These are phyloP conservation scores for Hapsidospora chrysogenum DNA, from an alignment of 495 filamentous ascomycete species.

Conservation along the genomic window DNA sequence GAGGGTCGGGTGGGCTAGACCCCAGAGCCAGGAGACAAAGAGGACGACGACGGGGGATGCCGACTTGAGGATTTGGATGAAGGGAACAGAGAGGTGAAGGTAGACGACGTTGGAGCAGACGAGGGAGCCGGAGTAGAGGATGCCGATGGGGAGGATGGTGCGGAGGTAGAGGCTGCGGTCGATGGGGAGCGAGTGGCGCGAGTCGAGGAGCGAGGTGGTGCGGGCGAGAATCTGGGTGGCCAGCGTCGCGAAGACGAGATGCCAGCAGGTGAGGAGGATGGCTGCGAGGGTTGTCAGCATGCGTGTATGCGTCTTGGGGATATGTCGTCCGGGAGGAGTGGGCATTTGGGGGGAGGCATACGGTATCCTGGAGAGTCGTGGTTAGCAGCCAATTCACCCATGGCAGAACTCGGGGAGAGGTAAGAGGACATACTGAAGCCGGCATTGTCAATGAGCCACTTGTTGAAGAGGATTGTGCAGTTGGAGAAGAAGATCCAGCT, in stretches of 20 bases:
- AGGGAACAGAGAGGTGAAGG: constrained; percentile 57
- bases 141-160: constrained; percentile 57
- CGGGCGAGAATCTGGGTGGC: constrained; percentile 58
- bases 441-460: constrained; percentile 62
- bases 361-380: constrained; percentile 17
- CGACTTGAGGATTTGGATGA: constrained; percentile 77
- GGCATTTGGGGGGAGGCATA: constrained; percentile 3
- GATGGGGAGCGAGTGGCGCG: constrained; percentile 52
- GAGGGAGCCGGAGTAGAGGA: constrained; percentile 54
- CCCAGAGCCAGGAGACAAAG: constrained; percentile 45
- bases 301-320: not conserved
- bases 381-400: too few relatives aligned
- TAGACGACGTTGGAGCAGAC: constrained; percentile 62
- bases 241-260: constrained; percentile 54
- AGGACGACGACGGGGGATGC: constrained; percentile 53
- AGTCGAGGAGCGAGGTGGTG: constrained; percentile 49
- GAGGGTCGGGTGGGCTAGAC: constrained; percentile 41
- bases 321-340: not conserved
- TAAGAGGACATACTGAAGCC: constrained; percentile 53
- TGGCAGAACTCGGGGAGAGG: too few relatives aligned
- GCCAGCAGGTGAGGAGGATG: constrained; percentile 58
- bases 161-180: constrained; percentile 48
- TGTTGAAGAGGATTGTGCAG: constrained; percentile 85
- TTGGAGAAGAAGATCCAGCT: constrained; percentile 83
- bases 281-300: constrained; percentile 8